Conservation (phyloP, 75 land plant species). For the Pinus albicaulis region DNA sequence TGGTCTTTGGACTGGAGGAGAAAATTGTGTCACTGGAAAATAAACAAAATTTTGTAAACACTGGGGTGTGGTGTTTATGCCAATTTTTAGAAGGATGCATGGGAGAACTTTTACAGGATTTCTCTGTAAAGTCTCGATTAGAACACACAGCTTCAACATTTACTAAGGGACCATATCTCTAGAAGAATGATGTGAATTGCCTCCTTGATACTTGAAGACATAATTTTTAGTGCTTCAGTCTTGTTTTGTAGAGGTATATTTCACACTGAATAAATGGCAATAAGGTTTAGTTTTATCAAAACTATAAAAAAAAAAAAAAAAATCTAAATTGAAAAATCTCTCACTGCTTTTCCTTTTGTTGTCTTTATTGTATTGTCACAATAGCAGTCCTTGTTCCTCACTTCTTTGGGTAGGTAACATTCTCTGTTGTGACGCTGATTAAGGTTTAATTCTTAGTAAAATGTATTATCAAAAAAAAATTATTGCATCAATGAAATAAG, state of each 20-base stretch:
- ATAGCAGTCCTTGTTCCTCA: too few relatives aligned
- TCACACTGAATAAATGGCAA: neutral
- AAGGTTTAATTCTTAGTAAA: too few relatives aligned
- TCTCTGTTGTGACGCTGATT: too few relatives aligned
- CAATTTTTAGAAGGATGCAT: too few relatives aligned
- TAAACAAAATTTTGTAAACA: slow-evolving; percentile 56
- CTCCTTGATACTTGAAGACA: neutral
- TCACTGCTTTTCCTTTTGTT: too few relatives aligned
- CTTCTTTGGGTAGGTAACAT: too few relatives aligned
- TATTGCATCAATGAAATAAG: too few relatives aligned
- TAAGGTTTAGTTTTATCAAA: too few relatives aligned
- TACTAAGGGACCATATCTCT: slow-evolving; percentile 7
- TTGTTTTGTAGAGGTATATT: neutral
- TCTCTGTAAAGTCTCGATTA: neutral
- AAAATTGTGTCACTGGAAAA: slow-evolving; percentile 53
- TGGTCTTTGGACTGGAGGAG: slow-evolving; percentile 60
- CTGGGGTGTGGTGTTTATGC: slow-evolving; percentile 34
- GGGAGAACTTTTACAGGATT: slow-evolving; percentile 16
- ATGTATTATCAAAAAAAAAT: too few relatives aligned
- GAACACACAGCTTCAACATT: neutral
- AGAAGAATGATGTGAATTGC: neutral
- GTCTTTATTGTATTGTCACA: too few relatives aligned
- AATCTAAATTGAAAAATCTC: too few relatives aligned
- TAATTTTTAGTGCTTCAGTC: neutral
- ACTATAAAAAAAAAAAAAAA: too few relatives aligned